Evolutionary conservation across 306 rosid genomes (phyloP).

Genomic region (Sechiopsis laciniata): DNA sequence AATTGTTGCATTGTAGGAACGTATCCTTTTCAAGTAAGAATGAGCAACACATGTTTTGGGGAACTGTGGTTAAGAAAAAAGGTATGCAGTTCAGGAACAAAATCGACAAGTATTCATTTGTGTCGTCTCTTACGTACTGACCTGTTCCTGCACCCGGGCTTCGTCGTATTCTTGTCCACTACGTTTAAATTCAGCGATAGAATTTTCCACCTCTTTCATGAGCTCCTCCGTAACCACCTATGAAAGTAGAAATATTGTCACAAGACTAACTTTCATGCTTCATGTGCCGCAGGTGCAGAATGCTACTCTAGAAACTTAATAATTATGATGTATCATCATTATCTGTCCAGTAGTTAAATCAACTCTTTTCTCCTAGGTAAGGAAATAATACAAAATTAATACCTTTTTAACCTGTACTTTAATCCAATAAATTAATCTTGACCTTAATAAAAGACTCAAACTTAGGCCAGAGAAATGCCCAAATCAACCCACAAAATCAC

Average conservation of each 20-base stretch:
- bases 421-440: neutral
- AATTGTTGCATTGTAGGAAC: neutral
- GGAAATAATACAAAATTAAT: neutral
- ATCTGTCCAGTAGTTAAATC: neutral
- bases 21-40: neutral
- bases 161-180: slow-evolving; percentile 78
- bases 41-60: neutral
- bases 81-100: neutral
- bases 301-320: neutral
- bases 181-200: slow-evolving; percentile 72
- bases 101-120: neutral
- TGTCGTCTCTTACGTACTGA: slow-evolving; percentile 23
- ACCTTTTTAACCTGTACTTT: neutral
- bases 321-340: neutral
- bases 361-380: neutral
- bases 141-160: slow-evolving; percentile 79
- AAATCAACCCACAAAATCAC: neutral
- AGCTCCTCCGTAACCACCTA: slow-evolving; percentile 77
- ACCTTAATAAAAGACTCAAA: neutral
- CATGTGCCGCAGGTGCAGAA: neutral
- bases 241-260: slow-evolving; percentile 13
- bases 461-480: neutral
- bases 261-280: slow-evolving; percentile 6
- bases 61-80: neutral
- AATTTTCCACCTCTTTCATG: slow-evolving; percentile 86